These are phyloP conservation scores for Amoeboradix gromovi DNA, from an alignment of 371 early-diverging fungal species.

Conservation along the genomic window DNA sequence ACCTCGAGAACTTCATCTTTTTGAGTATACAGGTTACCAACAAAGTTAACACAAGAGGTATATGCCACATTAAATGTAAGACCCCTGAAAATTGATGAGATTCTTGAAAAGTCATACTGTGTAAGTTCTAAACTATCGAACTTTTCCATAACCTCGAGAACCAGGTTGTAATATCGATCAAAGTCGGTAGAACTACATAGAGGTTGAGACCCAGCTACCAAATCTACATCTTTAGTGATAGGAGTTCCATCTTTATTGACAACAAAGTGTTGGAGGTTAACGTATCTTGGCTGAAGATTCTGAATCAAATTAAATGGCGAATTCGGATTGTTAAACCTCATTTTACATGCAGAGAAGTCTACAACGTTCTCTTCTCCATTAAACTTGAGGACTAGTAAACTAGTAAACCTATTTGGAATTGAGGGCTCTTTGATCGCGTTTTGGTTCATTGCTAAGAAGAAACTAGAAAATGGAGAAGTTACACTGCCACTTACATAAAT, in stretches of 20 bases:
- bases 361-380: not conserved
- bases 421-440: not conserved
- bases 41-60: not conserved
- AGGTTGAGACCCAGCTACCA: not conserved
- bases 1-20: not conserved
- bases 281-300: too few relatives aligned
- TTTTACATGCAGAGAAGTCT: not conserved
- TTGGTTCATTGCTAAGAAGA: not conserved
- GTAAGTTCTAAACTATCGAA: not conserved
- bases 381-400: not conserved
- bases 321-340: not conserved
- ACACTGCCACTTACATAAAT: not conserved
- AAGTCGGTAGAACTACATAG: not conserved
- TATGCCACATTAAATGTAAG: not conserved
- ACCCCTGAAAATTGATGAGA: not conserved
- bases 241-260: not conserved
- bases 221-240: not conserved
- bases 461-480: not conserved
- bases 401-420: not conserved
- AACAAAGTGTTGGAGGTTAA: not conserved
- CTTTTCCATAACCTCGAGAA: not conserved
- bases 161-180: not conserved
- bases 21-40: not conserved
- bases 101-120: not conserved
- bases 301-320: too few relatives aligned